Evolutionary conservation across 2,329 filamentous ascomycete genomes (phyloP).

Genomic region (Tolypocladium pustulatum): DNA sequence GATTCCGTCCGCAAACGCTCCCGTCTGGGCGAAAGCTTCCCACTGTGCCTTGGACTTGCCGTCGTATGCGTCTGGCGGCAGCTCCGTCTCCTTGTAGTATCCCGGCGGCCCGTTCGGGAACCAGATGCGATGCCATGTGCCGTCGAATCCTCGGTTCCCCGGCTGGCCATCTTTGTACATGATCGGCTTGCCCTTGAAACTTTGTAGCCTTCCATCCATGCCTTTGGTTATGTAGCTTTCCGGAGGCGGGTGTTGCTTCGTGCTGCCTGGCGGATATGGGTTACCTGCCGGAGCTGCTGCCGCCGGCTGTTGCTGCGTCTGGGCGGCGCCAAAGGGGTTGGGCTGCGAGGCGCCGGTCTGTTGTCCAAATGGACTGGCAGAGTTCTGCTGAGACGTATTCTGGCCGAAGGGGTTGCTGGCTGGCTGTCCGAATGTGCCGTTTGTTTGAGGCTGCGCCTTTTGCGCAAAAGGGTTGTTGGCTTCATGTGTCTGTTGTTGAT

Average conservation of each 20-base stretch:
- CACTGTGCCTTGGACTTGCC: conserved; percentile 54
- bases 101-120: conserved; percentile 60
- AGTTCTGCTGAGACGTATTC: not conserved
- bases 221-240: conserved; percentile 32
- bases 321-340: conserved; percentile 14
- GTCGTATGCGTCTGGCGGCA: conserved; percentile 44
- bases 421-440: conserved; percentile 4
- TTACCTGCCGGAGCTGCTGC: conserved; percentile 7
- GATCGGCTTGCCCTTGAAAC: conserved; percentile 56
- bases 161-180: conserved; percentile 42
- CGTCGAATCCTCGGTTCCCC: conserved; percentile 39
- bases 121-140: conserved; percentile 55
- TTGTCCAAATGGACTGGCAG: conserved; percentile 13
- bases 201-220: conserved; percentile 34
- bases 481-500: conserved; percentile 7
- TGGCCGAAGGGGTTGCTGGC: conserved; percentile 4
- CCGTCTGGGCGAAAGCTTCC: conserved; percentile 50
- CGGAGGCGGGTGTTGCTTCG: conserved; percentile 31
- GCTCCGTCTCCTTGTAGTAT: conserved; percentile 54
- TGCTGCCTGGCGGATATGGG: conserved; percentile 34
- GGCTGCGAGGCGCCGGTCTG: conserved; percentile 7
- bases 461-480: conserved; percentile 17
- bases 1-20: conserved; percentile 56
- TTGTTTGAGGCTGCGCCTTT: conserved; percentile 9
- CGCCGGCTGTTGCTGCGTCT: conserved; percentile 5